Evolutionary conservation across 352 stramenopile species (phyloP).

Genomic region (Globisporangium emineosum): DNA sequence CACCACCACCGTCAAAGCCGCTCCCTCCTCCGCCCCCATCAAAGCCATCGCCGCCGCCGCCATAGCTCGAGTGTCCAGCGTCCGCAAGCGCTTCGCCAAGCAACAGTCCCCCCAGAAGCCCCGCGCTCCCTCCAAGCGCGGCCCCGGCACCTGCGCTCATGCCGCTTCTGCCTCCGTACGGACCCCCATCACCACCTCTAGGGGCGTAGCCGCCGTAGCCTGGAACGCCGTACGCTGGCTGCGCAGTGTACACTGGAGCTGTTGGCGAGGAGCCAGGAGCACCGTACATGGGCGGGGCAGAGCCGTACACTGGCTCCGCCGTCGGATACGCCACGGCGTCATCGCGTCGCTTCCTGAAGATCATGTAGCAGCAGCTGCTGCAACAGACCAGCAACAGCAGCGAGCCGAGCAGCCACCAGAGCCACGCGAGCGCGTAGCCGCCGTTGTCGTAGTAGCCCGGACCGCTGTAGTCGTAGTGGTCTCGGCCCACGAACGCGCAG

Average conservation of each 20-base stretch:
- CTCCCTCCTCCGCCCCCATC: conserved; percentile 7
- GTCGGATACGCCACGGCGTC: conserved; percentile 1
- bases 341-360: conserved; percentile 5
- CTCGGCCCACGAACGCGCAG: conserved; percentile 18
- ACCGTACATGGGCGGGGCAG: conserved; percentile 1
- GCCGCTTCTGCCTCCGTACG: conserved; percentile 19
- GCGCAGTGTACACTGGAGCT: conserved; percentile 19
- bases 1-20: neutral
- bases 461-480: neutral
- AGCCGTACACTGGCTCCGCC: neutral
- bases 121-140: conserved; percentile 40
- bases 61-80: conserved; percentile 14
- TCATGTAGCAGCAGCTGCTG: conserved; percentile 16
- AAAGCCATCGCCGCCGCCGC: conserved; percentile 1
- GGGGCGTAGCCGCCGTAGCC: conserved; percentile 11
- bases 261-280: neutral
- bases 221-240: conserved; percentile 20
- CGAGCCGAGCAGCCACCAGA: conserved; percentile 31
- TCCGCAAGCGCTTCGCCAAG: conserved; percentile 39
- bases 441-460: conserved; percentile 7
- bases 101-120: conserved; percentile 40
- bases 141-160: conserved; percentile 49
- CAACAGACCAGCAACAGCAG: conserved; percentile 13
- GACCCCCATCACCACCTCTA: conserved; percentile 8
- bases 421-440: conserved; percentile 26